These are phyloP conservation scores for Ophiostoma sp. DNA, from an alignment of 2,329 filamentous ascomycete species.

Conservation along the genomic window DNA sequence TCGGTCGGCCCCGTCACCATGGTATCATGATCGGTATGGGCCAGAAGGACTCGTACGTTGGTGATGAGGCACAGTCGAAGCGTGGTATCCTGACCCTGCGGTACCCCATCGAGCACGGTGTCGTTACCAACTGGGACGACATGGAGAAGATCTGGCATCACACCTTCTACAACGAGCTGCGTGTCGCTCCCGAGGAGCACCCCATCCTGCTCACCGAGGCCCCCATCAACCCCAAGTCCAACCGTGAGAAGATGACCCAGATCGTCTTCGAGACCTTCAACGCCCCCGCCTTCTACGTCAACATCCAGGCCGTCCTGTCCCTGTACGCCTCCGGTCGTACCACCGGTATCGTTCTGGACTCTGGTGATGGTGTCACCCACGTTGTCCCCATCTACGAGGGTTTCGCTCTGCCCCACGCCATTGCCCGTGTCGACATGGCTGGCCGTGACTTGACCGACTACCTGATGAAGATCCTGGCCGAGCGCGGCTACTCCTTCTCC, in stretches of 20 bases:
- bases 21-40: conserved; percentile 99
- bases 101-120: conserved; percentile 99
- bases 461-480: conserved; percentile 99
- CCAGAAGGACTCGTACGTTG: conserved; percentile 99
- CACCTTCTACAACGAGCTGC: conserved; percentile 99
- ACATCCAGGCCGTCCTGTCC: conserved; percentile 98
- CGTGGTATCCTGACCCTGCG: conserved; percentile 99
- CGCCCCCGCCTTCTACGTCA: conserved; percentile 99
- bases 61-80: conserved; percentile 99
- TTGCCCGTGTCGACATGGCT: conserved; percentile 99
- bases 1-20: conserved; percentile 99
- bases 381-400: conserved; percentile 99
- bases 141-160: conserved; percentile 99
- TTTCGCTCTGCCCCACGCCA: conserved; percentile 99
- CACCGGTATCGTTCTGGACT: conserved; percentile 99
- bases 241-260: conserved; percentile 99
- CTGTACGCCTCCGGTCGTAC: conserved; percentile 99
- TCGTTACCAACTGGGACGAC: conserved; percentile 99
- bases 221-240: conserved; percentile 99
- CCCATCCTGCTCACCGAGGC: conserved; percentile 98
- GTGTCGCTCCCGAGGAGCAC: conserved; percentile 99
- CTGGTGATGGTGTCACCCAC: conserved; percentile 99
- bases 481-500: conserved; percentile 99
- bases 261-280: conserved; percentile 99
- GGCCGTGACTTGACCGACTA: conserved; percentile 99